Evolutionary conservation across 2,329 filamentous ascomycete genomes (phyloP).

Genomic region (Tolypocladium amazonense): DNA sequence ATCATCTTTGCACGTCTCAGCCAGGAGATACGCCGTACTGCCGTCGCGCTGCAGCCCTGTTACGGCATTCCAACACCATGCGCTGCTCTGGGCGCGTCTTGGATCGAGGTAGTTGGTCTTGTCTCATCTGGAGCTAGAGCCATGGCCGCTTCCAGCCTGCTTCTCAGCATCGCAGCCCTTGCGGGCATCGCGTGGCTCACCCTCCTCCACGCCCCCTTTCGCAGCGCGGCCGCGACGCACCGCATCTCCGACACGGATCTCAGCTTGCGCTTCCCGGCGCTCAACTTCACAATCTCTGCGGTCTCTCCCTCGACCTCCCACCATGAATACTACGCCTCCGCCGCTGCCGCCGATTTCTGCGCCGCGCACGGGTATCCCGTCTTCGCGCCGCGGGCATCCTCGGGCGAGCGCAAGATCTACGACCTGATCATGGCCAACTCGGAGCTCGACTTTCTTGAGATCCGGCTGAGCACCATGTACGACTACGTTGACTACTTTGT

Average conservation of each 20-base stretch:
- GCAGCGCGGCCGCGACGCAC: neutral
- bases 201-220: neutral
- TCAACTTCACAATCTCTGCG: neutral
- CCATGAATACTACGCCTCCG: slow-evolving; percentile 1
- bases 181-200: neutral
- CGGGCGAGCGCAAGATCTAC: slow-evolving; percentile 19
- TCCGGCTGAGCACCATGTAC: slow-evolving; percentile 48
- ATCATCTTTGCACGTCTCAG: neutral
- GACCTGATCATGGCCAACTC: slow-evolving; percentile 53
- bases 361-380: slow-evolving; percentile 20
- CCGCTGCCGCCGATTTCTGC: slow-evolving; percentile 14
- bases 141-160: neutral
- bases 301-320: neutral
- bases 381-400: slow-evolving; percentile 14
- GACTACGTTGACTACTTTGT: slow-evolving; percentile 54
- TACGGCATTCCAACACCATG: neutral
- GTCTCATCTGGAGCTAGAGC: neutral
- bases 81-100: neutral
- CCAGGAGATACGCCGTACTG: neutral
- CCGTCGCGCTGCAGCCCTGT: neutral
- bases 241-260: neutral
- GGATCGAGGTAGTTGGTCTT: neutral
- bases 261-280: neutral
- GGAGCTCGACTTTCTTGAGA: slow-evolving; percentile 56
- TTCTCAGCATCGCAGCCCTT: neutral